Base-by-base conservation (phyloP, 805 yeast genomes). In the Candida oleophila region DNA sequence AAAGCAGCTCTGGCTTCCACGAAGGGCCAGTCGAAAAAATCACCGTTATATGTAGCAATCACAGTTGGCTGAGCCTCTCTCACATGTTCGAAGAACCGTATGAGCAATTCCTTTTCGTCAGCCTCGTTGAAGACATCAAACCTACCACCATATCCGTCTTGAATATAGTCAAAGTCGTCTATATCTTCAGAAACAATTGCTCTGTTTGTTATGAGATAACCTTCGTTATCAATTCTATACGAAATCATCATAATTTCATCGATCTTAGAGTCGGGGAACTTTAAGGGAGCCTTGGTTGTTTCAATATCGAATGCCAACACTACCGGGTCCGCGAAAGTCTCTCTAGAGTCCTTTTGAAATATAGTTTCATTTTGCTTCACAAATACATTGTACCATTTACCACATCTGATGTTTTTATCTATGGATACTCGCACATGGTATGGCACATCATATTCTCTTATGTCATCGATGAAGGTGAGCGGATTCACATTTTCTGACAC, bases 241-340 rank as follows among this genome's bases (percentile, higher is more conserved):
- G 99, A 95, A 43, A 94, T 94, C 99, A 95, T 95, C 97, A 94
- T 94, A 36, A 94, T 80, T 65, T 89, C 95, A 68, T 94, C 99
- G 4, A 87, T 76, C 9, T 85, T 74, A 4, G 97, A 79, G 57
- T 89, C 99, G 0, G 99, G 99, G 55, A 94, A 94, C 62, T 94
- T 95, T 49, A 94, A 75, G 1, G 98, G 98, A 11, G 95, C 89
- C 62, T 94, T 94, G 12, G 97, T 89, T 1, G 99, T 94, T 73
- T 94, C 99, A 46, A 94, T 94, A 77, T 94, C 99, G 62, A 89
- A 94, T 0, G 99, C 99, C 59, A 94, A 64, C 1, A 95, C 92
- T 5, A 94, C 97, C 0, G 98, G 98, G 63, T 94, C 99, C 3
- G 99, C 96, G 67, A 96, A 95, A 34, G 96, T 95, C 42, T 91